Percentiles rank a stretch among this genome's conserved stretches.
These are phyloP conservation scores for Trametes maxima DNA, from an alignment of 768 basidiomycete species.

Conservation along the genomic window DNA sequence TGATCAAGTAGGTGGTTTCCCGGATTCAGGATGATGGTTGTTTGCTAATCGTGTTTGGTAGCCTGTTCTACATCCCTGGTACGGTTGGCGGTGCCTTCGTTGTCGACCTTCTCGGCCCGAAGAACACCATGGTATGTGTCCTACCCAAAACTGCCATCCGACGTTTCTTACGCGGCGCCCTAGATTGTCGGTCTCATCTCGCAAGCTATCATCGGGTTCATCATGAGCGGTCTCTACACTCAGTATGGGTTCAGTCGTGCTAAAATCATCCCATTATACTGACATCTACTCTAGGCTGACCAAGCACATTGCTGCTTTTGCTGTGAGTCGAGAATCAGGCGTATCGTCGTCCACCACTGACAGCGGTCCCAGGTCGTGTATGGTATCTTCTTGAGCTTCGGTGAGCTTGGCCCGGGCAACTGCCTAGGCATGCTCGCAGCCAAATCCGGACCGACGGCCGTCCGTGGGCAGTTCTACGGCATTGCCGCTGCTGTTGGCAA, in stretches of 20 bases:
- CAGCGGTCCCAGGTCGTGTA: conserved; percentile 63
- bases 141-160: background rate
- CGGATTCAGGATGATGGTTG: conserved; percentile 34
- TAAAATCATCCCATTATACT: background rate
- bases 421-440: conserved; percentile 82
- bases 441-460: conserved; percentile 83
- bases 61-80: conserved; percentile 71
- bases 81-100: conserved; percentile 75
- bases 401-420: conserved; percentile 91
- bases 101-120: conserved; percentile 76
- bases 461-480: conserved; percentile 87
- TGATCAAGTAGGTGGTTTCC: conserved; percentile 65
- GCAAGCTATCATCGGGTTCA: conserved; percentile 80
- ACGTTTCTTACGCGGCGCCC: background rate
- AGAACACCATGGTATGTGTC: conserved; percentile 63
- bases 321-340: conserved; percentile 44
- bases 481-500: conserved; percentile 86
- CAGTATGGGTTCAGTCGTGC: conserved; percentile 36
- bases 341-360: background rate
- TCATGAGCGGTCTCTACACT: conserved; percentile 83
- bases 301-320: conserved; percentile 70
- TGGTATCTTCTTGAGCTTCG: conserved; percentile 88
- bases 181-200: conserved; percentile 68
- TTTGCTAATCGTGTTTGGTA: conserved; percentile 25
- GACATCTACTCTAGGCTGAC: conserved; percentile 46